Base-by-base conservation (phyloP, 495 filamentous ascomycete genomes). In the Penicilliopsis zonata region DNA sequence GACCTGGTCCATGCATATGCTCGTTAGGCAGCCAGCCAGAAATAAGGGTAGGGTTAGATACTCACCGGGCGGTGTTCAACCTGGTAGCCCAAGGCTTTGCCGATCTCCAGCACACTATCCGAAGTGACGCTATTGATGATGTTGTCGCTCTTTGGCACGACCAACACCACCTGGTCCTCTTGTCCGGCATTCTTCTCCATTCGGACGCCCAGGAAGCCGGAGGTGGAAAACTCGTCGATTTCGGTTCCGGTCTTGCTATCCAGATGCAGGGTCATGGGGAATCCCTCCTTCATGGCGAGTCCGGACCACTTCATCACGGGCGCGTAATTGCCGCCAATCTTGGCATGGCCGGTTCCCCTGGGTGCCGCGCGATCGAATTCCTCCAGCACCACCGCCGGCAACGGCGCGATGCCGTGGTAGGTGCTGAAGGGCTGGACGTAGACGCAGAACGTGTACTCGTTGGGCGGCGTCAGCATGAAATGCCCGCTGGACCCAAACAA, bases 171-270 rank as follows among this genome's bases (percentile, higher is more conserved):
- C n/a, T 65, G 36, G n/a, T n/a, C n/a, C n/a, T n/a, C n/a, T n/a
- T n/a, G n/a, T 2, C 67, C 59, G 0, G 69, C 67, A 1, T 73
- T 59, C 0, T 38, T 41, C 25, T 55, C 59, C 24, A 72, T 68
- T 40, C 69, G 60, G 4, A 79, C 78, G 0, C 82, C 86, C 33
- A 93, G 74, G 38, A 94, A 92, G 1, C 81, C 86, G 20, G 73
- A 79, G 0, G 86, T 94, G 30, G 78, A 85, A 40, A 94, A 94
- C 61, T 94, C 86, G 41, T 94, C 86, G 26, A 94, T 69, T 54
- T 80, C 81, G 14, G 69, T 77, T 36, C 83, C 69, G 9, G 71
- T 79, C 52, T 73, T 72, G 46, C 82, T 87, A 46, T 94, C 86
- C 27, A 93, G 57, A 49, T 94, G 86, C 40, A 94, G 60, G 7